Conservation (phyloP, 371 early-diverging fungal genomes). For the Haplosporangium sp. region DNA sequence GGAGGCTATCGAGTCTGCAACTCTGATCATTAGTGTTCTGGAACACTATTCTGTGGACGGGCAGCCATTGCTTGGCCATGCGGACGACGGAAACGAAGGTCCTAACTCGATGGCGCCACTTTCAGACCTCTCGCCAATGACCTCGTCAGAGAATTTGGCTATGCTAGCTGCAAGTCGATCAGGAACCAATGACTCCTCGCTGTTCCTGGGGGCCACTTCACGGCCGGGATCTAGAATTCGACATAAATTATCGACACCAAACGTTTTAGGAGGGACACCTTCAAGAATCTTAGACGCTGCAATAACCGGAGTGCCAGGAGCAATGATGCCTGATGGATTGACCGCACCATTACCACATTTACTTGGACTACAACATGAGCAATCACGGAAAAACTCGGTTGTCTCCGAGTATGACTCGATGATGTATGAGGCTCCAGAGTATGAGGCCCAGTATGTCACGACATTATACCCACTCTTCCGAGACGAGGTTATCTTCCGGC, state of each 20-base stretch:
- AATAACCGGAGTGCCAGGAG: neutral
- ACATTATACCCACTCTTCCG: conserved; percentile 48
- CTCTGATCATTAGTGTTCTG: conserved; percentile 46
- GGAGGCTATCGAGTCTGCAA: conserved; percentile 51
- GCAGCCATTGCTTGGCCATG: conserved; percentile 43
- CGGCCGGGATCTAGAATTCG: conserved; percentile 39
- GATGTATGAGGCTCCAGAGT: conserved; percentile 45
- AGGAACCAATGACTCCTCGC: conserved; percentile 26
- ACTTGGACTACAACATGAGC: conserved; percentile 44
- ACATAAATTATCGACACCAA: conserved; percentile 32
- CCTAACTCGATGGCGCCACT: conserved; percentile 28
- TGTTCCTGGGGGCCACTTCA: conserved; percentile 41
- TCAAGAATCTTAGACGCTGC: conserved; percentile 32
- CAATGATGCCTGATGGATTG: conserved; percentile 10
- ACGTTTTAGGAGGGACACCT: conserved; percentile 16
- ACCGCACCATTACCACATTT: conserved; percentile 33
- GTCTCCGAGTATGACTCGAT: conserved; percentile 49
- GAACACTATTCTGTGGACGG: conserved; percentile 55
- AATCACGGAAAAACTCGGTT: conserved; percentile 48
- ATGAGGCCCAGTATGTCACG: conserved; percentile 48
- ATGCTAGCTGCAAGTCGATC: conserved; percentile 34
- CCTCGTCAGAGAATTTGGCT: conserved; percentile 48
- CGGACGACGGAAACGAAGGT: conserved; percentile 36
- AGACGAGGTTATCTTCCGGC: conserved; percentile 47
- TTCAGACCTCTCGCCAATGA: conserved; percentile 47